These are phyloP conservation scores for Stemphylium lycopersici DNA, from an alignment of 2,329 filamentous ascomycete genomes.

Conservation along the genomic window DNA sequence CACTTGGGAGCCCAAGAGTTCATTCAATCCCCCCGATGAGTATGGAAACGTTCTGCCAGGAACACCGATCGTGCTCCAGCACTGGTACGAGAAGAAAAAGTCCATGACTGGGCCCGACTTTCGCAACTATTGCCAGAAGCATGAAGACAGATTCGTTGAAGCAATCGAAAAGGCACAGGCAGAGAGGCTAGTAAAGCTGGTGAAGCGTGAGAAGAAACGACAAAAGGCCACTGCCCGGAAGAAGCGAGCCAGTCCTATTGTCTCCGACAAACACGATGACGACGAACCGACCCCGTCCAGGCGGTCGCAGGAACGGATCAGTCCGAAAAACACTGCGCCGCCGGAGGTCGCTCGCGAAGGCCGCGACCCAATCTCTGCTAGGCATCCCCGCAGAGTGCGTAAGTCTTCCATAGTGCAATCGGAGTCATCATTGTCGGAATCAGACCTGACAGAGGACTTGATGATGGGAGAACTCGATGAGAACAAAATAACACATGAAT, in stretches of 20 bases:
- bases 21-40: not conserved
- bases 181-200: slow-evolving; percentile 11
- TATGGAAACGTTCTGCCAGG: not conserved
- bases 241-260: slow-evolving; percentile 7
- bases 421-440: slow-evolving; percentile 19
- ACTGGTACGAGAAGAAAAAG: slow-evolving; percentile 18
- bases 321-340: not conserved
- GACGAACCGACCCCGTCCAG: slow-evolving; percentile 20
- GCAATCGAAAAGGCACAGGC: slow-evolving; percentile 7
- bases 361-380: not conserved
- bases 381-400: slow-evolving; percentile 7
- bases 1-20: slow-evolving; percentile 34
- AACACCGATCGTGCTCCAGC: slow-evolving; percentile 12
- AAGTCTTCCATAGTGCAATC: slow-evolving; percentile 25
- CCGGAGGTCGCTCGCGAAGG: not conserved
- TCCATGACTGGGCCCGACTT: slow-evolving; percentile 13
- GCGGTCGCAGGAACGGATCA: not conserved
- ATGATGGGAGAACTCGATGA: slow-evolving; percentile 9
- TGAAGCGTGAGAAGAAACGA: slow-evolving; percentile 29
- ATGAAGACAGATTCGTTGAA: slow-evolving; percentile 12
- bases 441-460: slow-evolving; percentile 10
- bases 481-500: not conserved
- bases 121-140: slow-evolving; percentile 12
- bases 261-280: slow-evolving; percentile 20
- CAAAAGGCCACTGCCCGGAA: not conserved